A percentile compares a stretch with the other conserved stretches of the same genome.
Evolutionary conservation across 352 stramenopile genomes (phyloP).

Genomic region (Globisporangium perplexum): DNA sequence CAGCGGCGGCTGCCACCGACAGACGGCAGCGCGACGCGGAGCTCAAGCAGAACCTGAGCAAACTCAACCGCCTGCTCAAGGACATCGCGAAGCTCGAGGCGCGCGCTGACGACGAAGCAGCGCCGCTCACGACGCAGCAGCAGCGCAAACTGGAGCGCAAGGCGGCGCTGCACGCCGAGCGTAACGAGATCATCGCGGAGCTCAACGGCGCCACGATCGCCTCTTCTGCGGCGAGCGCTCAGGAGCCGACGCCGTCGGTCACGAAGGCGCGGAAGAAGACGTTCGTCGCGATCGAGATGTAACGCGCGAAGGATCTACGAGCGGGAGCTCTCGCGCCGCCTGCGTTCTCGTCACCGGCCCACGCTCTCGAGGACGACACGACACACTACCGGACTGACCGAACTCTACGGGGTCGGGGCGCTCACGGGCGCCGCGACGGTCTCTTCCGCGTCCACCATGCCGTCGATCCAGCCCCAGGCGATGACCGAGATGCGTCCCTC

Average conservation of each 20-base stretch:
- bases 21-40: slow-evolving; percentile 13
- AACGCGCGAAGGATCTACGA: background rate
- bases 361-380: too few species aligned
- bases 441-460: slow-evolving; percentile 38
- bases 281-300: slow-evolving; percentile 14
- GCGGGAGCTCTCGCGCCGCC: too few species aligned
- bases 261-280: slow-evolving; percentile 3
- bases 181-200: slow-evolving; percentile 26
- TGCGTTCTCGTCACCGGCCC: too few species aligned
- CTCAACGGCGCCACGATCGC: slow-evolving; percentile 33
- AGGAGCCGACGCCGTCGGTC: background rate
- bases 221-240: background rate
- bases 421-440: background rate
- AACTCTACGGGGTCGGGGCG: background rate
- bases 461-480: slow-evolving; percentile 87
- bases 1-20: background rate
- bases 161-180: slow-evolving; percentile 5
- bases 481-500: slow-evolving; percentile 94
- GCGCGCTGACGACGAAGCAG: slow-evolving; percentile 7
- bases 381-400: background rate
- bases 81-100: slow-evolving; percentile 30
- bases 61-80: slow-evolving; percentile 41
- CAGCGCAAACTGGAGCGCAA: slow-evolving; percentile 15
- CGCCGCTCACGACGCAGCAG: slow-evolving; percentile 14
- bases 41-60: slow-evolving; percentile 44